A percentile compares a stretch with the other conserved stretches of the same genome.
phyloP scores from a whole-genome alignment of 2,329 filamentous ascomycete genomes.

The Drechslera avenae region DNA sequence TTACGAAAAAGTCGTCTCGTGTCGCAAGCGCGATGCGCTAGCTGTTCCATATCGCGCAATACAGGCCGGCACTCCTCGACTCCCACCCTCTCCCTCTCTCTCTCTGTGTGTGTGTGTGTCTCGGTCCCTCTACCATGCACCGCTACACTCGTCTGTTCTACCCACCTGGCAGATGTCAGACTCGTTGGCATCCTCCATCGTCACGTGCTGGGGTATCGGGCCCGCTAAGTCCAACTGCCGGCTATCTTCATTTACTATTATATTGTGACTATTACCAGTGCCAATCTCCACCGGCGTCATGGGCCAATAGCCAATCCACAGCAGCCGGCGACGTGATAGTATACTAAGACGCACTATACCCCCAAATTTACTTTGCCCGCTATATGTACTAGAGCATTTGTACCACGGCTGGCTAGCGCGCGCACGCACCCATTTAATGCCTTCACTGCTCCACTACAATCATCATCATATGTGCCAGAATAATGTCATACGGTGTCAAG shows the following conservation, averaged over 20 bases:
- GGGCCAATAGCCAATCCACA: constrained; percentile 4
- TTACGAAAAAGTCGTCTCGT: constrained; percentile 30
- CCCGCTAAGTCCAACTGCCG: neutral
- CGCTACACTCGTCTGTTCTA: too few relatives aligned
- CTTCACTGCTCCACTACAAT: too few relatives aligned
- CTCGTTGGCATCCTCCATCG: neutral
- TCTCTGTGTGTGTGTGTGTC: too few relatives aligned
- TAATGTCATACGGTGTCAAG: too few relatives aligned
- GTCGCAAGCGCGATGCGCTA: constrained; percentile 25
- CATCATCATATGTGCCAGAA: too few relatives aligned
- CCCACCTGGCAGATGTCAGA: neutral
- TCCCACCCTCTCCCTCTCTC: too few relatives aligned
- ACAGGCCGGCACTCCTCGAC: neutral
- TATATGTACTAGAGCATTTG: constrained; percentile 4
- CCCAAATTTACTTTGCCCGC: neutral
- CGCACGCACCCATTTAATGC: neutral
- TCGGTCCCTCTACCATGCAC: too few relatives aligned
- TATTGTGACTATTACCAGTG: constrained; percentile 5
- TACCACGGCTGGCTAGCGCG: neutral
- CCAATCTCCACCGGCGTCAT: neutral
- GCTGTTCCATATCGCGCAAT: constrained; percentile 8
- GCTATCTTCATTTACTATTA: constrained; percentile 7
- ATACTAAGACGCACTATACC: neutral
- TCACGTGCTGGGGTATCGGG: neutral
- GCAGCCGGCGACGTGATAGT: neutral